Conservation (phyloP, 495 filamentous ascomycete species). For the Tuber calosporum region DNA sequence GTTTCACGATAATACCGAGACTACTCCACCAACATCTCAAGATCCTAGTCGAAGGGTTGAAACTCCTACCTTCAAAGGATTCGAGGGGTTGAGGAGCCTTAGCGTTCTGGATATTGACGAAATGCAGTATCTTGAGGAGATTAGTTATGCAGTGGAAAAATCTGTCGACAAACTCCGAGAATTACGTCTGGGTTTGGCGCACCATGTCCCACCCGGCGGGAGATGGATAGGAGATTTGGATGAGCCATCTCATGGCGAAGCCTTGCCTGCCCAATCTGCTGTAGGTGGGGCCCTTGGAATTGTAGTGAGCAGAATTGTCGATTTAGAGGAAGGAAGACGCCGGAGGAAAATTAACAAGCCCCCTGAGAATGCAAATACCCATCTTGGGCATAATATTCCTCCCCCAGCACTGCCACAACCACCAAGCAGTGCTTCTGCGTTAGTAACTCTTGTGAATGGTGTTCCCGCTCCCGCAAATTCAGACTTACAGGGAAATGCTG, state of each 20-base stretch:
- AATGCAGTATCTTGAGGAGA: conserved; percentile 77
- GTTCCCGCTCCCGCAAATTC: conserved; percentile 18
- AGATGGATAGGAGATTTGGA: conserved; percentile 34
- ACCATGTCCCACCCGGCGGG: conserved; percentile 44
- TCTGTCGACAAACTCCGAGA: conserved; percentile 64
- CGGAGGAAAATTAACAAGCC: conserved; percentile 19
- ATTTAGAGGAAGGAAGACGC: conserved; percentile 45
- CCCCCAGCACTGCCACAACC: not conserved
- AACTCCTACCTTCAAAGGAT: conserved; percentile 75
- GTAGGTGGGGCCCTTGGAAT: conserved; percentile 70
- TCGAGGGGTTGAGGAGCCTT: conserved; percentile 72
- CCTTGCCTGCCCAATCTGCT: conserved; percentile 37
- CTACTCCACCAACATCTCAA: conserved; percentile 36
- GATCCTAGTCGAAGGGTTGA: conserved; percentile 51
- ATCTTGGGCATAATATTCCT: not conserved
- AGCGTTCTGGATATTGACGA: conserved; percentile 87
- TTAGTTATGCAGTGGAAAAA: conserved; percentile 70
- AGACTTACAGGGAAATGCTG: conserved; percentile 16
- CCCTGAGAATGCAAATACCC: conserved; percentile 4
- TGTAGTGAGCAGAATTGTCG: conserved; percentile 58
- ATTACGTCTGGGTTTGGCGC: conserved; percentile 70
- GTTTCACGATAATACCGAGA: conserved; percentile 72
- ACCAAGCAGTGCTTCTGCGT: conserved; percentile 8
- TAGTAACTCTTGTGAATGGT: conserved; percentile 18
- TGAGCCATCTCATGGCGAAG: conserved; percentile 34